Conservation (phyloP, 1,284 basidiomycete species). For the Sanghuangporus weigelae region DNA sequence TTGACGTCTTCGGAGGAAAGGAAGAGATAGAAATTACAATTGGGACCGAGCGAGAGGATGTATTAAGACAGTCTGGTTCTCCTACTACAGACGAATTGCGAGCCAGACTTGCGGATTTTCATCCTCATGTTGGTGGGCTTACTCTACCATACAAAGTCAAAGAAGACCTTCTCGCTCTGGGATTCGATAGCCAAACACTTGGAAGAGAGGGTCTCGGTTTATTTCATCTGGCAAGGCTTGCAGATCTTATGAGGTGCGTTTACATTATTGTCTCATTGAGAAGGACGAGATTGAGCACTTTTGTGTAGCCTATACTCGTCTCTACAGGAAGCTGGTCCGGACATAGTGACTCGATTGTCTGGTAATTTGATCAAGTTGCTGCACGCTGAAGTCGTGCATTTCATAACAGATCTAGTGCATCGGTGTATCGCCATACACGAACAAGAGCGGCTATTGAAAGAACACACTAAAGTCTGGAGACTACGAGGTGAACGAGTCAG, state of each 20-base stretch:
- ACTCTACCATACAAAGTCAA: constrained; percentile 43
- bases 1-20: constrained; percentile 17
- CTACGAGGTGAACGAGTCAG: constrained; percentile 27
- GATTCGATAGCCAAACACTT: constrained; percentile 40
- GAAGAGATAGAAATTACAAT: not conserved
- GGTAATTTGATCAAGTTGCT: constrained; percentile 31
- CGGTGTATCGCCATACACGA: constrained; percentile 48
- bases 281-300: not conserved
- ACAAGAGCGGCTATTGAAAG: constrained; percentile 50
- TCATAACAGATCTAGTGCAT: constrained; percentile 45
- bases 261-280: constrained; percentile 26
- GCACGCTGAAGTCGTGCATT: constrained; percentile 40
- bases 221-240: constrained; percentile 41
- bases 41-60: constrained; percentile 1
- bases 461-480: constrained; percentile 54
- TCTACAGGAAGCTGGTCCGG: not conserved
- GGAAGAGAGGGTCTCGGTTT: constrained; percentile 39
- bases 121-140: constrained; percentile 29
- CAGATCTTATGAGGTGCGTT: constrained; percentile 37
- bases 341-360: constrained; percentile 25
- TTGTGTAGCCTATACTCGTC: constrained; percentile 13
- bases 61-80: constrained; percentile 16
- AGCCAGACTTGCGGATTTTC: not conserved
- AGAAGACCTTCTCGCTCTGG: constrained; percentile 34
- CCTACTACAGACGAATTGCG: not conserved